These are phyloP conservation scores for Penicillium chermesinum DNA, from an alignment of 495 filamentous ascomycete species.

Conservation along the genomic window DNA sequence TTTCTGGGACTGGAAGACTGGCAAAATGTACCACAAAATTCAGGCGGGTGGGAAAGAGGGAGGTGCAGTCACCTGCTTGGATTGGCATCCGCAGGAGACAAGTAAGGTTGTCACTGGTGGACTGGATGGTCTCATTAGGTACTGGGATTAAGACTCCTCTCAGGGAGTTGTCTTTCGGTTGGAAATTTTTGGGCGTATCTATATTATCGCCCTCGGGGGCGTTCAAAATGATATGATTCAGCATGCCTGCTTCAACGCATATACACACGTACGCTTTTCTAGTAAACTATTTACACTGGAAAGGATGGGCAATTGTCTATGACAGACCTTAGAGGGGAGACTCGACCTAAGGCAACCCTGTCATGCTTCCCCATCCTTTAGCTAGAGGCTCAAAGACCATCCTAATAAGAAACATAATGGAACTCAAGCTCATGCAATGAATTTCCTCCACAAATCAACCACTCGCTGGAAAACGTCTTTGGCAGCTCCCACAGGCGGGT, in stretches of 20 bases:
- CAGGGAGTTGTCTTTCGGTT: background rate
- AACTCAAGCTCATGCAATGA: background rate
- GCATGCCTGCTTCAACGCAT: background rate
- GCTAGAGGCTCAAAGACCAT: background rate
- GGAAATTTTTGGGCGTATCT: constrained; percentile 6
- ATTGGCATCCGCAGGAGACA: constrained; percentile 94
- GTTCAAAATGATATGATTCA: constrained; percentile 4
- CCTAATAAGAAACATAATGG: background rate
- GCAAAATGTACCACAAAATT: constrained; percentile 97
- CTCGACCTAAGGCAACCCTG: too few species aligned
- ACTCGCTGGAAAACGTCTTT: constrained; percentile 7
- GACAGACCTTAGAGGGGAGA: too few species aligned
- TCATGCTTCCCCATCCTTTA: too few species aligned
- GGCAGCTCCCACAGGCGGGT: constrained; percentile 17
- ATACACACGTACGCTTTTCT: background rate
- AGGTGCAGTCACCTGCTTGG: constrained; percentile 70
- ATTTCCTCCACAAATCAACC: constrained; percentile 4
- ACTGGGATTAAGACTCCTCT: constrained; percentile 70
- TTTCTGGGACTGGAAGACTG: constrained; percentile 99
- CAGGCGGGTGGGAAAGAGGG: constrained; percentile 59
- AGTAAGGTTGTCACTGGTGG: constrained; percentile 90
- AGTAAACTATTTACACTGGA: background rate
- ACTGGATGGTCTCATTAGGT: constrained; percentile 81
- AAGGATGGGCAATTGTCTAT: too few species aligned
- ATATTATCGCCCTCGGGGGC: constrained; percentile 10